Conservation (phyloP, 2,329 filamentous ascomycete genomes). For the Scedosporium minutisporum region DNA sequence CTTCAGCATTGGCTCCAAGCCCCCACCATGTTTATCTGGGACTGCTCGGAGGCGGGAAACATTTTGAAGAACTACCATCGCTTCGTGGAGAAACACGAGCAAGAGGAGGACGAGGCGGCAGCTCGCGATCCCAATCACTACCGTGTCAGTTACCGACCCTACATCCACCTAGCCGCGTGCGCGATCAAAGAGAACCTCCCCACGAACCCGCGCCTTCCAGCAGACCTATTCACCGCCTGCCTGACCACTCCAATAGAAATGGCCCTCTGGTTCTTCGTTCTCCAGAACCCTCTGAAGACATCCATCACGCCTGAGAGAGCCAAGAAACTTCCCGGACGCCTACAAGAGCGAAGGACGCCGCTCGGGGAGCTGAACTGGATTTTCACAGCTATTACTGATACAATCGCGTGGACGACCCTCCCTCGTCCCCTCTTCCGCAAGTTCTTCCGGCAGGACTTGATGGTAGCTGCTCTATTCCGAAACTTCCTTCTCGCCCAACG, state of each 20-base stretch:
- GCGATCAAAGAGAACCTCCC: conserved; percentile 84
- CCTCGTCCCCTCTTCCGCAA: conserved; percentile 89
- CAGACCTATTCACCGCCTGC: conserved; percentile 92
- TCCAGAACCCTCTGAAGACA: conserved; percentile 72
- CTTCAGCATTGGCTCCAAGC: conserved; percentile 92
- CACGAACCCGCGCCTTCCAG: conserved; percentile 85
- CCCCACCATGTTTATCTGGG: conserved; percentile 93
- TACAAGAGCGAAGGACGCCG: conserved; percentile 88
- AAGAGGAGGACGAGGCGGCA: conserved; percentile 70
- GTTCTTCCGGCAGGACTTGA: conserved; percentile 91
- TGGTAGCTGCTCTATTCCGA: conserved; percentile 95
- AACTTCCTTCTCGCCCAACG: conserved; percentile 93
- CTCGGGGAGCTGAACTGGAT: conserved; percentile 98
- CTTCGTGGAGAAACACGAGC: conserved; percentile 89
- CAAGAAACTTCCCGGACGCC: conserved; percentile 77
- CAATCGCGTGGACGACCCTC: conserved; percentile 94
- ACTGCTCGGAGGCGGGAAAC: conserved; percentile 92
- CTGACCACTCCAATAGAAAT: conserved; percentile 96
- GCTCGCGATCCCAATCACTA: conserved; percentile 74
- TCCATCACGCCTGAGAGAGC: conserved; percentile 71
- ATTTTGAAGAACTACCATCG: conserved; percentile 92
- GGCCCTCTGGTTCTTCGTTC: conserved; percentile 89
- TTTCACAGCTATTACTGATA: conserved; percentile 97
- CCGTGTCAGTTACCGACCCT: conserved; percentile 59
- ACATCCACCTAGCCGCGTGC: conserved; percentile 88